Conservation (phyloP, 2,329 filamentous ascomycete genomes). For the Dactylella cylindrospora region DNA sequence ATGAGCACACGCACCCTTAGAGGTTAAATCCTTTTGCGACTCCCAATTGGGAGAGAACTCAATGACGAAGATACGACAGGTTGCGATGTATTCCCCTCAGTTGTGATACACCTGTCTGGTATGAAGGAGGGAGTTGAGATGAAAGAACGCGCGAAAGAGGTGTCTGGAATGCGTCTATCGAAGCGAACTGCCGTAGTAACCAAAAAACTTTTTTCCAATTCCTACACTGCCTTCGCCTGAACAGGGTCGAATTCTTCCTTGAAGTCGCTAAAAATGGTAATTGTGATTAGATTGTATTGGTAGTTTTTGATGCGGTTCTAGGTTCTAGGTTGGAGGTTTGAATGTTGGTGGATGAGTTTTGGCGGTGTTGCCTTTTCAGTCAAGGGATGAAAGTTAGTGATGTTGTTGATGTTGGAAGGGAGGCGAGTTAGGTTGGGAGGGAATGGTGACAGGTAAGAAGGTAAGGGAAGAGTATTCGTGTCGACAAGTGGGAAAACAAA, state of each 20-base stretch:
- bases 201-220: conserved; percentile 17
- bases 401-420: conserved; percentile 39
- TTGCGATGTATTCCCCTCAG: no score
- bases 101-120: conserved; percentile 24
- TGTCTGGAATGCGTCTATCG: conserved; percentile 40
- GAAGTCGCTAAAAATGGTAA: conserved; percentile 16
- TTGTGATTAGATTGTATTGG: not conserved
- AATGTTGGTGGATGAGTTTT: conserved; percentile 27
- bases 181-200: conserved; percentile 42
- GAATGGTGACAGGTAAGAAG: conserved; percentile 2
- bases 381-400: conserved; percentile 15
- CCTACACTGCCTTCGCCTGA: conserved; percentile 15
- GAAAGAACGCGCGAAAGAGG: conserved; percentile 35
- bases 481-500: not conserved
- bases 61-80: no score
- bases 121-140: conserved; percentile 22
- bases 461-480: no score
- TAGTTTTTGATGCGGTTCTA: not conserved
- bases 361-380: conserved; percentile 24
- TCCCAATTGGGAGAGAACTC: no score
- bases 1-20: no score
- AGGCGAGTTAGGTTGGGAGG: conserved; percentile 19
- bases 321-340: conserved; percentile 14
- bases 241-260: conserved; percentile 13
- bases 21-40: no score